Evolutionary conservation across 768 basidiomycete species (phyloP).

Genomic region (Lyophyllum semitale): DNA sequence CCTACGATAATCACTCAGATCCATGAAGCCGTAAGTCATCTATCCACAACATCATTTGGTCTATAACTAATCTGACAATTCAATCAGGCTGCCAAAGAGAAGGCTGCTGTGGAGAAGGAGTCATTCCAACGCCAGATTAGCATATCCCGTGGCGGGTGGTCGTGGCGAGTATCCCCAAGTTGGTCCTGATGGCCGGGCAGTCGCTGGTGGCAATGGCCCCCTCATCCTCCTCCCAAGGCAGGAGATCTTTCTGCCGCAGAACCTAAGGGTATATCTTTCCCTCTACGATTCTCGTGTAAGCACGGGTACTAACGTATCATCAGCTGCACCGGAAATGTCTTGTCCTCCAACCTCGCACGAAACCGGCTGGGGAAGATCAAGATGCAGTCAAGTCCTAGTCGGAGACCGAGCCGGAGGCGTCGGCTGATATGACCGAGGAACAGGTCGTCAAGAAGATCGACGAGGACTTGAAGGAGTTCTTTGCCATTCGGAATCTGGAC

Average conservation of each 20-base stretch:
- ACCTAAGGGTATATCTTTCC: too few species aligned
- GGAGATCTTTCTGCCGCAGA: constrained; percentile 89
- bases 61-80: background rate
- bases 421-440: constrained; percentile 59
- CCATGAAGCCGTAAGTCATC: constrained; percentile 76
- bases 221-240: constrained; percentile 71
- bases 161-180: constrained; percentile 57
- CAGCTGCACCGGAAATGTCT: too few species aligned
- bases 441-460: constrained; percentile 75
- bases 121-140: constrained; percentile 59
- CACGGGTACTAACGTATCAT: too few species aligned
- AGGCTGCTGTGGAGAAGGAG: constrained; percentile 64
- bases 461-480: constrained; percentile 87
- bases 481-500: constrained; percentile 76
- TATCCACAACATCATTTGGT: background rate
- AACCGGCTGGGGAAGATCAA: too few species aligned
- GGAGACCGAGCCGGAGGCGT: constrained; percentile 51
- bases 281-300: too few species aligned
- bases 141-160: constrained; percentile 88
- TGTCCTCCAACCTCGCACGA: too few species aligned
- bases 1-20: constrained; percentile 89
- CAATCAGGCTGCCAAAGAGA: constrained; percentile 81
- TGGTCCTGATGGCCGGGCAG: constrained; percentile 89
- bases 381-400: too few species aligned
- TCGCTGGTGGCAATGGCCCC: constrained; percentile 51